A percentile compares a stretch with the other conserved stretches of the same genome.
Evolutionary conservation across 2,329 filamentous ascomycete genomes (phyloP).

Genomic region (Polychaeton citri): DNA sequence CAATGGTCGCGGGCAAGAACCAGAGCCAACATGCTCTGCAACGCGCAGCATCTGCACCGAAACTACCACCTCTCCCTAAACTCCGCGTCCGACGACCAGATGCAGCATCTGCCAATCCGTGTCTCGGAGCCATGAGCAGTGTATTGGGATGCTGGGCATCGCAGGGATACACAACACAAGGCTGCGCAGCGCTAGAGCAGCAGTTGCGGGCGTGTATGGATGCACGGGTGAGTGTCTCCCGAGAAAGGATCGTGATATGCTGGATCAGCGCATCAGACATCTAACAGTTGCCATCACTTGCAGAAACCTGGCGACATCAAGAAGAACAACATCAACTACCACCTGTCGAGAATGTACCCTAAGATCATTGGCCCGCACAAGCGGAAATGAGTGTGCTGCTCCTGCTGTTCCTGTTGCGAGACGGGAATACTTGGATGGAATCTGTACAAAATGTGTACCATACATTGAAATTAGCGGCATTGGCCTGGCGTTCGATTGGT

Average conservation of each 20-base stretch:
- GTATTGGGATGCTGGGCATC: conserved; percentile 73
- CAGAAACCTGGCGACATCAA: conserved; percentile 44
- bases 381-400: conserved; percentile 48
- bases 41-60: conserved; percentile 26
- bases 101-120: conserved; percentile 48
- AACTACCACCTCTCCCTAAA: conserved; percentile 47
- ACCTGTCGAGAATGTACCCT: conserved; percentile 64
- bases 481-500: no score
- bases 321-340: conserved; percentile 83
- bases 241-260: not conserved
- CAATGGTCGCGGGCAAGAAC: conserved; percentile 23
- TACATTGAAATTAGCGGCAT: no score
- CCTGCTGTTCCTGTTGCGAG: no score
- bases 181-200: conserved; percentile 47
- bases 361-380: conserved; percentile 61
- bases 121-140: conserved; percentile 51
- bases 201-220: conserved; percentile 65
- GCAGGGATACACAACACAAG: conserved; percentile 52
- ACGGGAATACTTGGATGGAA: no score
- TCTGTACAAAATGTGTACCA: no score
- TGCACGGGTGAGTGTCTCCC: conserved; percentile 43
- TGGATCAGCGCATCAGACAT: no score
- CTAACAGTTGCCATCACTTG: no score
- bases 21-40: conserved; percentile 13
- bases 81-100: conserved; percentile 54